Evolutionary conservation across 2,329 filamentous ascomycete species (phyloP), one percentile per base, ranked within the genome.

Genomic region (Pezizomycotina sp.): DNA sequence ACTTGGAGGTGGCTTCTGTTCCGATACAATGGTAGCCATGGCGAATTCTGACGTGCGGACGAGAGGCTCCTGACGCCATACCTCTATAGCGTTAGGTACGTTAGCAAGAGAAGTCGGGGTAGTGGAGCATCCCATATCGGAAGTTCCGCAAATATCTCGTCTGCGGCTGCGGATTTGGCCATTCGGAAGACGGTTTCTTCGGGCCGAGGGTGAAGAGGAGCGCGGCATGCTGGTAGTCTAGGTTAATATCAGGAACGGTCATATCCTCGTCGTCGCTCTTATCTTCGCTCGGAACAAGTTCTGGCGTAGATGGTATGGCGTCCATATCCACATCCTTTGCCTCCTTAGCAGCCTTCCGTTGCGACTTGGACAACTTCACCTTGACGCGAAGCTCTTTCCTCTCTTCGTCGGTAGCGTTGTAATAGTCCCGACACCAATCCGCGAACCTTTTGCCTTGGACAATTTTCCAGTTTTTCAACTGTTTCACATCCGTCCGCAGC

Each of bases 401-500:
- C 39, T 77, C 69, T 46, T 77, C 72, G 4, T 64, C 58, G 22
- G 63, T 65, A 23, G 76, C 69, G 14, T 68, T 65, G 23, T 82
- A 68, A 70, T 81, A 98, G 48, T 86, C 75, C 0, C 77, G 80
- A 56, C 86, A 95, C 50, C 77, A 79, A 50, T 74, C 64, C 1
- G 83, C 89, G 42, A 92, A 64, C 38, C 75, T 82, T 40, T 75
- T 76, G 4, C 84, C 84, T 22, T 77, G 69, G 2, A 77, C 70
- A 53, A 72, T 74, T 59, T 93, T 95, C 83, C 84, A 92, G 55
- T 92, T 92, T 25, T 82, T 66, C 56, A 95, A 89, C 57, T 93
- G 81, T 33, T 78, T 70, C 52, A 93, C 95, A 57, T 98, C 89
- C 2, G 83, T 93, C 32, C 84, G 72, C 81, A 98, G 91, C 86